Evolutionary conservation across 2,329 filamentous ascomycete genomes (phyloP), one percentile per base, ranked within the genome.

Genomic region (Aspergillus hiratsukae): DNA sequence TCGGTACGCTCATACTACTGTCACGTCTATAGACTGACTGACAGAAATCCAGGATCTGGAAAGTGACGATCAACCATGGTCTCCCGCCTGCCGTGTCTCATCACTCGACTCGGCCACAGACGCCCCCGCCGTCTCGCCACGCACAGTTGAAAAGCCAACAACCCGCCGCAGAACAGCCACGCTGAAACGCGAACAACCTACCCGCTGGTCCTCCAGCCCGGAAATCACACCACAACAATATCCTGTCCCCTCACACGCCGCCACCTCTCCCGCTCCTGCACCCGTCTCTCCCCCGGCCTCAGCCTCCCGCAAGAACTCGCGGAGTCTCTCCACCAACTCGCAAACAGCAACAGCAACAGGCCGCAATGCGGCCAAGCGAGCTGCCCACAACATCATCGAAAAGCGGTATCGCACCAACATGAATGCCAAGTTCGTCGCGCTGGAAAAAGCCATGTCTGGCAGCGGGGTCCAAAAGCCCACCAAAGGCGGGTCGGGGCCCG

Each of bases 351-450:
- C 61, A n/a, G 52, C 57, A 6, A 58, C 57, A 19, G 61, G 61
- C 37, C 69, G 69, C 55, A 72, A 72, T 27, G 72, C 72, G 19
- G 72, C 72, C 53, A 75, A 75, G 58, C 70, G 72, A 3, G 72
- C 72, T 17, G 72, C 72, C 3, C 72, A 75, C 62, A 75, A 75
- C 60, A 69, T 74, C 62, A 74, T 75, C 51, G 72, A 75, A 56
- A 75, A 75, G 59, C 72, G 72, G 10, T 75, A 75, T 56, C 71
- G 72, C 37, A 75, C 72, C 51, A 75, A 75, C 62, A 75, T 75
- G 72, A 75, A 75, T 51, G 71, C 72, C 64, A 75, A 75, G 48
- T 75, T 75, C 49, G 65, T 74, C 1, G 64, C 72, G 0, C 61
- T 75, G n/a, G 72, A 74, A 48, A 69, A 74, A 53, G 71, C 71